These are phyloP conservation scores for Brassica carinata DNA, from an alignment of 345 rosid species.

Conservation along the genomic window DNA sequence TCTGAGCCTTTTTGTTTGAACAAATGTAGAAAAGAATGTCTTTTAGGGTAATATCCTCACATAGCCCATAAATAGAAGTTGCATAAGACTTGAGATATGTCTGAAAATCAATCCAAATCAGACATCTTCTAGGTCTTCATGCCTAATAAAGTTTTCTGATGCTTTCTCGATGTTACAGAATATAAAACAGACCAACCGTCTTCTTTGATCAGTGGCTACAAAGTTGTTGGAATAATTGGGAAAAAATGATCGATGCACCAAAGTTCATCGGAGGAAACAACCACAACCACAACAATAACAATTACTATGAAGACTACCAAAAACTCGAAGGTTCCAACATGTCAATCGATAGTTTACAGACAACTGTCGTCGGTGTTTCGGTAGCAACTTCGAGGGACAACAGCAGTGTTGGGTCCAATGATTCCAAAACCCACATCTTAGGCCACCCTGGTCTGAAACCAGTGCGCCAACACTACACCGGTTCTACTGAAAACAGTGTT, in stretches of 20 bases:
- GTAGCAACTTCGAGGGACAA: conserved; percentile 53
- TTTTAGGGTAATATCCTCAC: conserved; percentile 7
- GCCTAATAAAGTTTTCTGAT: background rate
- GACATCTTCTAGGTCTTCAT: background rate
- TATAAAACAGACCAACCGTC: background rate
- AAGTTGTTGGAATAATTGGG: conserved; percentile 42
- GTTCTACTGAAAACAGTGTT: conserved; percentile 57
- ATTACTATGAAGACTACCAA: conserved; percentile 59
- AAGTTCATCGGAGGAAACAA: conserved; percentile 51
- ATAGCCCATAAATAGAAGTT: conserved; percentile 3
- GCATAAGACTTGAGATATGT: background rate
- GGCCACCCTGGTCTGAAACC: conserved; percentile 45
- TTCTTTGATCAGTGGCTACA: background rate
- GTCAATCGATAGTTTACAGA: conserved; percentile 68
- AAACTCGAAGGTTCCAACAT: conserved; percentile 69
- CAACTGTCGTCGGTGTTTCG: conserved; percentile 61
- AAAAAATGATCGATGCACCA: conserved; percentile 60
- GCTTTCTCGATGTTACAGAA: background rate
- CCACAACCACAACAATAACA: conserved; percentile 41
- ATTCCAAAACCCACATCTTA: conserved; percentile 66
- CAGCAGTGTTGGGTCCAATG: conserved; percentile 64
- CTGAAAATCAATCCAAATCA: background rate
- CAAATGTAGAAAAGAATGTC: background rate
- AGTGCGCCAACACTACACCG: conserved; percentile 47
- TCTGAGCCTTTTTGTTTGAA: background rate